Evolutionary conservation across 2,329 filamentous ascomycete genomes (phyloP).

Genomic region (Fusarium torulosum): DNA sequence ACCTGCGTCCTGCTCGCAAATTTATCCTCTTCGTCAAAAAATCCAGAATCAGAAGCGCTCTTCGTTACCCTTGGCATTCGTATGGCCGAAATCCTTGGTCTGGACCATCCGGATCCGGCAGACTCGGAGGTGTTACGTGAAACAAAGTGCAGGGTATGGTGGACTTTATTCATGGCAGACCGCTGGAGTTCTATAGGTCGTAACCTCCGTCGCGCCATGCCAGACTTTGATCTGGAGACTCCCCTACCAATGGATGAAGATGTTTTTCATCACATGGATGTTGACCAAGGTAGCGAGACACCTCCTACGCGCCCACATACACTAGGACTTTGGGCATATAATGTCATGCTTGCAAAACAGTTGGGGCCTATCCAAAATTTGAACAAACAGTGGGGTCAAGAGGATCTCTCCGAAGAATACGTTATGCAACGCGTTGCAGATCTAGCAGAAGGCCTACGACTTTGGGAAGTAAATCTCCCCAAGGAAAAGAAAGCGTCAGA

Average conservation of each 20-base stretch:
- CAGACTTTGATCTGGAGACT: slow-evolving; percentile 14
- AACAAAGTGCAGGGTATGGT: slow-evolving; percentile 22
- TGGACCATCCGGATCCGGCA: not conserved
- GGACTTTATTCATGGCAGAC: slow-evolving; percentile 17
- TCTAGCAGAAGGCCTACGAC: slow-evolving; percentile 1
- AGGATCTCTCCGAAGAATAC: slow-evolving; percentile 7
- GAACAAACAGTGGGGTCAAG: slow-evolving; percentile 15
- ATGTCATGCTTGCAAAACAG: slow-evolving; percentile 16
- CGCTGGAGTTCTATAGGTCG: slow-evolving; percentile 19
- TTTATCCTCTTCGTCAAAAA: slow-evolving; percentile 11
- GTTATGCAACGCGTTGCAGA: slow-evolving; percentile 14
- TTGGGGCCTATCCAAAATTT: slow-evolving; percentile 8
- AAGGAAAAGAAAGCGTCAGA: slow-evolving; percentile 14
- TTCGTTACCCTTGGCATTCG: slow-evolving; percentile 14
- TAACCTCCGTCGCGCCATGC: slow-evolving; percentile 17
- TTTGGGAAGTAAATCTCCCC: slow-evolving; percentile 8
- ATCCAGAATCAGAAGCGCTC: slow-evolving; percentile 16
- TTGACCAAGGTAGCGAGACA: not conserved
- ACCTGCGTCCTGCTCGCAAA: slow-evolving; percentile 14
- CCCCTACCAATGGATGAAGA: slow-evolving; percentile 20
- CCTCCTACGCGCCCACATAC: not conserved
- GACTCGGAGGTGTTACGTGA: slow-evolving; percentile 11
- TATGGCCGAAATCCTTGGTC: slow-evolving; percentile 15
- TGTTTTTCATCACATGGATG: slow-evolving; percentile 5
- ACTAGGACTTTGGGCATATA: slow-evolving; percentile 17